Percentiles rank a stretch among this genome's conserved stretches.
phyloP scores from a whole-genome alignment of 148 eudicot species.

The Silene latifolia region DNA sequence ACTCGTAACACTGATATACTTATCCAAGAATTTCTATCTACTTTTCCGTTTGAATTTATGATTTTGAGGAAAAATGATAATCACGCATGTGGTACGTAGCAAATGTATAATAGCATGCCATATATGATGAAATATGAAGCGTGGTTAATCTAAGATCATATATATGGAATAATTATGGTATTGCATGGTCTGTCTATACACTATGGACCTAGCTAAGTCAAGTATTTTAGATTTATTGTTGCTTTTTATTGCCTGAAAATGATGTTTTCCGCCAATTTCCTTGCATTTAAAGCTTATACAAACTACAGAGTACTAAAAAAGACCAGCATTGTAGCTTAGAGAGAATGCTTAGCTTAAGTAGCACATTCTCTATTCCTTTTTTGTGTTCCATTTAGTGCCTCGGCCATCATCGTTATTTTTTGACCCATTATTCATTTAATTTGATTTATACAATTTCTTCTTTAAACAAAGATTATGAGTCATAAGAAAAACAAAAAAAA shows the following conservation, averaged over 20 bases:
- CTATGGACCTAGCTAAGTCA: conserved; percentile 18
- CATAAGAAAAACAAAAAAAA: too few relatives aligned
- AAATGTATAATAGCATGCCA: conserved; percentile 21
- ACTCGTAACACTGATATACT: too few relatives aligned
- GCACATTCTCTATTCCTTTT: too few relatives aligned
- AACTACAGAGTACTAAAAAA: not conserved
- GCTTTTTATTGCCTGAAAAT: conserved; percentile 17
- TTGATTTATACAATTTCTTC: too few relatives aligned
- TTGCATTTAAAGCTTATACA: not conserved
- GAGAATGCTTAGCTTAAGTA: too few relatives aligned
- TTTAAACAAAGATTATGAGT: too few relatives aligned
- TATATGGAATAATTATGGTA: not conserved
- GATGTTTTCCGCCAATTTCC: conserved; percentile 15
- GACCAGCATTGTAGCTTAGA: not conserved
- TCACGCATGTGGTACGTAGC: conserved; percentile 24
- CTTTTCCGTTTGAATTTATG: not conserved
- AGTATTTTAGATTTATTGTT: conserved; percentile 3
- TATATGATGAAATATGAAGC: conserved; percentile 7
- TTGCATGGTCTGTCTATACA: not conserved
- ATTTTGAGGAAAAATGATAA: not conserved
- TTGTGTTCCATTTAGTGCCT: too few relatives aligned
- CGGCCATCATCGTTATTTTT: too few relatives aligned
- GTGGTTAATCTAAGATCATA: conserved; percentile 6
- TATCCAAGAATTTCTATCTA: not conserved
- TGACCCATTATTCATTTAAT: too few relatives aligned